Base-by-base conservation (phyloP, 192 early-diverging fungal species). In the Glomus cerebriforme region DNA sequence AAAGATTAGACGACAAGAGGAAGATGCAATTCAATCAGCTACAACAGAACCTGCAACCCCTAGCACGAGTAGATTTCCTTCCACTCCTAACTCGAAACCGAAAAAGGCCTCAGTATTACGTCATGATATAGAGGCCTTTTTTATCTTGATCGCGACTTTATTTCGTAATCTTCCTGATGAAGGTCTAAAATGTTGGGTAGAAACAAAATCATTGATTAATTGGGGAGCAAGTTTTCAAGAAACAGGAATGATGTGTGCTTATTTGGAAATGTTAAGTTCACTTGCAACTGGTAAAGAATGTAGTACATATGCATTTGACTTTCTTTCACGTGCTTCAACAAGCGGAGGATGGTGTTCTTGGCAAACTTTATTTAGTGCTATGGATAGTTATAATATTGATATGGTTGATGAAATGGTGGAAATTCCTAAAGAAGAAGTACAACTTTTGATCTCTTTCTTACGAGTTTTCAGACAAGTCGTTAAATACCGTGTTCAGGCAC, bases 251-350 rank as follows among this genome's bases (percentile, higher is more conserved):
- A 84, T 91, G 7, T 86, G 89, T 15, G 89, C 92, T 2, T 96
- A 93, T 81, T 90, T 95, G 67, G 88, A 95, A 76, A 92, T 96
- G 87, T 84, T 99, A 19, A 88, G 92, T 24, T 89, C 96, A 0
- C 84, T 99, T 32, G 90, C 97, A 0, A 91, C 93, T 6, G 97
- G 97, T 2, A 49, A 83, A 31, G 82, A 90, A 59, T 93, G 89
- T 80, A 91, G 80, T 31, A 67, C 78, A 13, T 34, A 80, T 47
- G 82, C 84, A 1, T 79, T 82, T 63, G 85, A 88, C 13, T 87
- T 85, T 67, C 65, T 87, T 59, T 79, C 62, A 82, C 80, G 81
- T 26, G 78, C 81, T 29, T 66, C 84, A 1, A 34, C 82, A 77
- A 81, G 81, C 71, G 80, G 85, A 82, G 66, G 85, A 75, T 80